These are phyloP conservation scores for Lentinus brumalis DNA, from an alignment of 768 basidiomycete species.

Conservation along the genomic window DNA sequence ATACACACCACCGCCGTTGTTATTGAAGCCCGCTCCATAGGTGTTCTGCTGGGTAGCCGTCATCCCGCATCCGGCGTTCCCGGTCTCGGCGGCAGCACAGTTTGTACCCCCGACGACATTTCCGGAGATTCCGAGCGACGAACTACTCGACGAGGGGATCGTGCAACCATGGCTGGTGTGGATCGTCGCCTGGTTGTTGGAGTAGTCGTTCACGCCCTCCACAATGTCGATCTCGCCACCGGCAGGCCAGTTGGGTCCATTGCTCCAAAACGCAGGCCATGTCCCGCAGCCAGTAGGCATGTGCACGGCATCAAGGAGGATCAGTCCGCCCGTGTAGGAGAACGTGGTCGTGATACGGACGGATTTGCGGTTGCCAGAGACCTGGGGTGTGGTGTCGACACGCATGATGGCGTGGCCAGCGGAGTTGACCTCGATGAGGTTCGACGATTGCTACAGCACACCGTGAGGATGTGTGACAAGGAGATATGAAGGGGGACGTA, in stretches of 20 bases:
- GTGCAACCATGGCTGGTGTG: conserved; percentile 77
- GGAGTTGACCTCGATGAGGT: conserved; percentile 65
- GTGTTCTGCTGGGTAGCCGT: conserved; percentile 59
- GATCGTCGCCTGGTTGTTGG: conserved; percentile 79
- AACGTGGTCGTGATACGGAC: conserved; percentile 73
- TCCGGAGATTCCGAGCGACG: conserved; percentile 60
- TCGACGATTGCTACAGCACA: conserved; percentile 47
- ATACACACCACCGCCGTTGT: conserved; percentile 83
- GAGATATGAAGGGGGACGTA: conserved; percentile 32
- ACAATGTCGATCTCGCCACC: conserved; percentile 83
- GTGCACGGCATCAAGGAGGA: conserved; percentile 83
- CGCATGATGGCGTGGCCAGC: conserved; percentile 84
- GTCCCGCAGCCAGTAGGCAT: conserved; percentile 90
- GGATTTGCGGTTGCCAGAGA: conserved; percentile 65
- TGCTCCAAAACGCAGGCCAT: conserved; percentile 62
- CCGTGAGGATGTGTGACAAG: neutral
- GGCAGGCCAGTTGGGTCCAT: conserved; percentile 44
- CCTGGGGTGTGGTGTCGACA: conserved; percentile 80
- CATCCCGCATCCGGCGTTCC: conserved; percentile 83
- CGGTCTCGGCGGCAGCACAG: conserved; percentile 68
- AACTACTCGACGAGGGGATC: conserved; percentile 51
- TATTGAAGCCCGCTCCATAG: conserved; percentile 83
- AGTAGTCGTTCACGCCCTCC: conserved; percentile 84
- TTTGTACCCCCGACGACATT: conserved; percentile 68
- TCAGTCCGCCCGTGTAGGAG: conserved; percentile 63